Evolutionary conservation across 2,329 filamentous ascomycete genomes (phyloP).

Genomic region (Escovopsis sp.): DNA sequence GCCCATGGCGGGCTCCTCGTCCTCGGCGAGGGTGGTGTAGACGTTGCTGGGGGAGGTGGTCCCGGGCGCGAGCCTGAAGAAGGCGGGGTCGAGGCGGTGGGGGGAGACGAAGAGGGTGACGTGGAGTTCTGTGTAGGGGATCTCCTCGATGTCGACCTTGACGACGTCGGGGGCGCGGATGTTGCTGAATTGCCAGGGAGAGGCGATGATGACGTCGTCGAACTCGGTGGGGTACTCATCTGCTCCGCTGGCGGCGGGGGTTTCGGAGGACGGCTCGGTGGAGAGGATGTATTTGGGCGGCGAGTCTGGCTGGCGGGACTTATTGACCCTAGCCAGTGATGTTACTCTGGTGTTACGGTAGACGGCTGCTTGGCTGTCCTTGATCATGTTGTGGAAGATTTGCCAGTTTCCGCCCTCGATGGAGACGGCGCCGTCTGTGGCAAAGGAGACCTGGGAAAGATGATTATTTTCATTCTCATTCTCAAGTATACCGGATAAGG

Average conservation of each 20-base stretch:
- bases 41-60: conserved; percentile 53
- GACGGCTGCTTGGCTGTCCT: conserved; percentile 43
- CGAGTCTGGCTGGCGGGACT: conserved; percentile 21
- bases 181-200: conserved; percentile 66
- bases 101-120: conserved; percentile 81
- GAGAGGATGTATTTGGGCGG: conserved; percentile 32
- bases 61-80: conserved; percentile 52
- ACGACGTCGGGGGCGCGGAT: conserved; percentile 54
- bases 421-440: conserved; percentile 66
- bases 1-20: conserved; percentile 35
- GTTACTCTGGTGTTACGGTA: conserved; percentile 53
- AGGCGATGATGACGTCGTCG: conserved; percentile 70
- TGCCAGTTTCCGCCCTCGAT: conserved; percentile 83
- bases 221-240: conserved; percentile 39
- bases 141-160: conserved; percentile 51
- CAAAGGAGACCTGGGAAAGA: conserved; percentile 80
- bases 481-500: not conserved
- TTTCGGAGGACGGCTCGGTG: conserved; percentile 13
- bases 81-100: conserved; percentile 50
- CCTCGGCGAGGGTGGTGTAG: conserved; percentile 61
- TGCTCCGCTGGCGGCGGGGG: conserved; percentile 6
- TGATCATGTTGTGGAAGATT: conserved; percentile 76
- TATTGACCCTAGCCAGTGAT: conserved; percentile 33
- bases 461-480: not conserved
- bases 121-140: conserved; percentile 77